Conservation (phyloP, 768 basidiomycete species). For the Agrocybe pediades region DNA sequence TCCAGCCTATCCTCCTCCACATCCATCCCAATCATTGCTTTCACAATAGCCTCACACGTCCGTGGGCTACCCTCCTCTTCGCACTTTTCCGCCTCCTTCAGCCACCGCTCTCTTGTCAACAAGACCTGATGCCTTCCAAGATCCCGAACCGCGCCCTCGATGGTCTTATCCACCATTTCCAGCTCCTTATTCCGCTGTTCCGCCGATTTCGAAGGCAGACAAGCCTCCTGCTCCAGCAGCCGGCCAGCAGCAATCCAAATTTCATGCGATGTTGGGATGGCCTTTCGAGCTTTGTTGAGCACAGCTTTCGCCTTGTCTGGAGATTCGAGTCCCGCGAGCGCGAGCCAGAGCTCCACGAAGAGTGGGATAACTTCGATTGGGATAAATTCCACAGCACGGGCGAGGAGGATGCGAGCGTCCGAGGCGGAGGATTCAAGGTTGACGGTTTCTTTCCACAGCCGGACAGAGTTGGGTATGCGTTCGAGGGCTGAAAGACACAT, state of each 20-base stretch:
- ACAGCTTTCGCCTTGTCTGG: slow-evolving; percentile 91
- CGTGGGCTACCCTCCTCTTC: slow-evolving; percentile 82
- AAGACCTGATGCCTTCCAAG: slow-evolving; percentile 84
- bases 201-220: slow-evolving; percentile 39
- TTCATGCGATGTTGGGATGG: slow-evolving; percentile 94
- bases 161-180: slow-evolving; percentile 82
- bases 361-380: slow-evolving; percentile 94
- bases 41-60: slow-evolving; percentile 94
- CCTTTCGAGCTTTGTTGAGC: slow-evolving; percentile 92
- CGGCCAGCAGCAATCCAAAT: slow-evolving; percentile 99
- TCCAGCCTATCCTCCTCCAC: slow-evolving; percentile 90
- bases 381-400: slow-evolving; percentile 97
- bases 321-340: slow-evolving; percentile 94
- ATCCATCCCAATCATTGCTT: slow-evolving; percentile 91
- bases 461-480: slow-evolving; percentile 95
- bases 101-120: slow-evolving; percentile 90
- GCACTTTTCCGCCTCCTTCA: slow-evolving; percentile 92
- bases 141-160: slow-evolving; percentile 79
- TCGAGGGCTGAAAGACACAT: slow-evolving; percentile 87
- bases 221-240: slow-evolving; percentile 80
- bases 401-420: slow-evolving; percentile 90
- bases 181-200: slow-evolving; percentile 65
- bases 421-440: slow-evolving; percentile 88
- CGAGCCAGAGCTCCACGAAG: slow-evolving; percentile 97
- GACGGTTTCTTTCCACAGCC: slow-evolving; percentile 97